phyloP scores from a whole-genome alignment of 352 stramenopile species.

The Halophytophthora polymorphica region DNA sequence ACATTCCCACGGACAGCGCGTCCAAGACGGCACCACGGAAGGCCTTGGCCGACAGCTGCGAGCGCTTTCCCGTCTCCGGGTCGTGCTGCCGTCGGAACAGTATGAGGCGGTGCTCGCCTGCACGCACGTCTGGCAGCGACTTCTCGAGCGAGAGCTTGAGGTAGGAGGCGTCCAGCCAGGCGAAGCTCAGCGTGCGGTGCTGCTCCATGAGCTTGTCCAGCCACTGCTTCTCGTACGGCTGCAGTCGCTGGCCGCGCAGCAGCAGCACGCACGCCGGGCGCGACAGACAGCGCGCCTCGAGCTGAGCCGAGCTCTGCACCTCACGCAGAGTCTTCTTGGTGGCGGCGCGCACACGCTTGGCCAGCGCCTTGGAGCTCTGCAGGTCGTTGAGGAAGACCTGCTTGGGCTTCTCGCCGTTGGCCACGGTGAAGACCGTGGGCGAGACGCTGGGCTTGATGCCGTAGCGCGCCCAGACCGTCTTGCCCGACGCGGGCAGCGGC shows the following conservation, averaged over 20 bases:
- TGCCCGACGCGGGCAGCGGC: conserved; percentile 42
- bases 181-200: conserved; percentile 63
- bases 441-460: conserved; percentile 54
- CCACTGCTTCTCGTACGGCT: conserved; percentile 70
- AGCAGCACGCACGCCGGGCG: conserved; percentile 63
- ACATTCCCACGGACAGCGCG: conserved; percentile 45
- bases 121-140: conserved; percentile 36
- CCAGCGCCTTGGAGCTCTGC: conserved; percentile 54
- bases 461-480: conserved; percentile 61
- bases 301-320: conserved; percentile 63
- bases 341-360: conserved; percentile 47
- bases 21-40: conserved; percentile 64
- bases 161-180: conserved; percentile 62
- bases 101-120: conserved; percentile 58
- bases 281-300: conserved; percentile 63
- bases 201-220: conserved; percentile 54
- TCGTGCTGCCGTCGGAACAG: conserved; percentile 60
- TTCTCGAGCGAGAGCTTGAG: conserved; percentile 71
- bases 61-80: conserved; percentile 26
- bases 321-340: conserved; percentile 56
- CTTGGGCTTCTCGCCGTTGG: conserved; percentile 71
- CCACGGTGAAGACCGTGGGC: conserved; percentile 77
- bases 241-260: conserved; percentile 53
- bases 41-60: conserved; percentile 45
- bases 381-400: conserved; percentile 74